phyloP scores from a whole-genome alignment of 129 eudicot genomes.

The Artemisia tridentata region DNA sequence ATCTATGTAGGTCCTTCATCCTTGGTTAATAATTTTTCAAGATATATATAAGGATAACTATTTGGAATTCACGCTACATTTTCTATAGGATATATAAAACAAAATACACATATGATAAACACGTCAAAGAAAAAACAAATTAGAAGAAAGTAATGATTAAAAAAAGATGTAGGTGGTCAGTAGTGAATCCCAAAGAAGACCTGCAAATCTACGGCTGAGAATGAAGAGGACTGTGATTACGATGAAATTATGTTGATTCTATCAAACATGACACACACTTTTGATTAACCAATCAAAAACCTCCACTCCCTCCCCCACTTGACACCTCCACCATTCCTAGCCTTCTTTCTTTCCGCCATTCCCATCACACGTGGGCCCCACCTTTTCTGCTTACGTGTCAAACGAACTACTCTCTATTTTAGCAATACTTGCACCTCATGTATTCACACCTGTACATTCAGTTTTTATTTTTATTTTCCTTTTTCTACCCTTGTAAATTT shows the following conservation, averaged over 20 bases:
- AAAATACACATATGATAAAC: too few species aligned
- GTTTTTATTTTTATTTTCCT: not conserved
- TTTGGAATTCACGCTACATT: too few species aligned
- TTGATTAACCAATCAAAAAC: constrained; percentile 27
- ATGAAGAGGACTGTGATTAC: not conserved
- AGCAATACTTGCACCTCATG: constrained; percentile 7
- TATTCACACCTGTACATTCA: constrained; percentile 16
- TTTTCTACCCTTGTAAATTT: not conserved
- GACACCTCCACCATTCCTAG: constrained; percentile 28
- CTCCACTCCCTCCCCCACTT: constrained; percentile 34
- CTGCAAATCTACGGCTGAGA: constrained; percentile 28
- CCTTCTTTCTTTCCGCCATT: constrained; percentile 28
- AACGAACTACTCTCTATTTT: constrained; percentile 8
- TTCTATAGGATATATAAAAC: too few species aligned
- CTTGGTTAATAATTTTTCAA: too few species aligned
- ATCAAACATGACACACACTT: constrained; percentile 30
- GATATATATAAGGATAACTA: too few species aligned
- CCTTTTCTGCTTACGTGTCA: constrained; percentile 7
- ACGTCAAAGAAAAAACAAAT: too few species aligned
- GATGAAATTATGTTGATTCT: constrained; percentile 5
- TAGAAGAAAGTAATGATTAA: not conserved
- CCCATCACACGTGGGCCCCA: constrained; percentile 32
- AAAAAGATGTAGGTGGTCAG: not conserved
- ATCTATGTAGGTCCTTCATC: too few species aligned
- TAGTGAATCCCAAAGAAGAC: constrained; percentile 25